Base-by-base conservation (phyloP, 257 asterid species). In the Agastache rugosa region DNA sequence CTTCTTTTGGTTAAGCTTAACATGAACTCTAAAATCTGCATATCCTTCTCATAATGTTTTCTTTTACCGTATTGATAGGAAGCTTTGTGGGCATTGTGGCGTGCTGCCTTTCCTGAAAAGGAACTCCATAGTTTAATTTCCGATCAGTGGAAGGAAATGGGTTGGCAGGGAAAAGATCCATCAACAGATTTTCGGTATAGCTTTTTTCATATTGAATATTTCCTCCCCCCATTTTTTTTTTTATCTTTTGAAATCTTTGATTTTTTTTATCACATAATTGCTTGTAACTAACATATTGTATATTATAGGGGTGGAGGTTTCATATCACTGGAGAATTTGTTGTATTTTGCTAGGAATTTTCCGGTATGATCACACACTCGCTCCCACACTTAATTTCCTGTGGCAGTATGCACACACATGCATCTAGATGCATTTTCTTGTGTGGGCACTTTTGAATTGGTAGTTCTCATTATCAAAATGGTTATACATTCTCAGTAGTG, bases 91-190 rank as follows among this genome's bases (percentile, higher is more conserved):
- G 84, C 89, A 56, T 74, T 95, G 74, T 95, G 99, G 99, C 66
- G 78, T 81, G 94, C 89, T 81, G 87, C 99, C 76, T 95, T 92
- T 81, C 99, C 99, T 27, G 92, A 76, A 75, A 87, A 89, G 81
- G 86, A 90, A 74, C 93, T 92, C 37, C 75, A 27, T 56, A 86
- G 96, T 81, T 80, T 92, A 82, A 87, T 95, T 85, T 92, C 98
- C 47, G 98, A 95, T 67, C 98, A 95, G 86, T 95, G 99, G 99
- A 95, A 95, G 80, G 97, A 95, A 77, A 95, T 95, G 99, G 99
- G 99, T 74, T 95, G 99, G 99, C 99, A 95, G 82, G 99, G 99
- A 63, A 95, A 95, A 88, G 99, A 95, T 83, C 99, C 99, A 25
- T 87, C 99, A 51, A 95, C 99, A 55, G 99, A 95, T 87, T 95